These are phyloP conservation scores for Termitomyces sp. DNA, from an alignment of 768 basidiomycete genomes.

Conservation along the genomic window DNA sequence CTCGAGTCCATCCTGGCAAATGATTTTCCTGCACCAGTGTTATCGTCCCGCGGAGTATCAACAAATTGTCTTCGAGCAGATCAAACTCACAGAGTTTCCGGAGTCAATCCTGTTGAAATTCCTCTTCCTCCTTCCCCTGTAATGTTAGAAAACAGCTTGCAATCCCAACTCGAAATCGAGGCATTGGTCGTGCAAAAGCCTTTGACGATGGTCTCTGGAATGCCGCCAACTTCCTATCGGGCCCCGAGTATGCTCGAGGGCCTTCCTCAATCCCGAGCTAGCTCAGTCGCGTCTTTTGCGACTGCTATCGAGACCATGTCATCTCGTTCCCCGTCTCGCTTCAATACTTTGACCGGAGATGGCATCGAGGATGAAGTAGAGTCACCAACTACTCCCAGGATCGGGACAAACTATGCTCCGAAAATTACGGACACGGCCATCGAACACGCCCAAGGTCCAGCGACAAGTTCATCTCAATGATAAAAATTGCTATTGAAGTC, in stretches of 20 bases:
- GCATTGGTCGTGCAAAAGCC: constrained; percentile 1
- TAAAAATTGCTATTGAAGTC: not conserved
- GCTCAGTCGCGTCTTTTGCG: constrained; percentile 25
- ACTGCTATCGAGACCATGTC: constrained; percentile 27
- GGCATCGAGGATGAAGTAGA: constrained; percentile 3
- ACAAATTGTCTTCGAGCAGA: not conserved
- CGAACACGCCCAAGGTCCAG: not conserved
- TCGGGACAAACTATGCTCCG: constrained; percentile 1
- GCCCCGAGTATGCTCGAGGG: constrained; percentile 4
- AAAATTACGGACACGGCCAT: constrained; percentile 1
- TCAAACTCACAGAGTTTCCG: not conserved
- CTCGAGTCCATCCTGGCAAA: not conserved
- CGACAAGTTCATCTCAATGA: not conserved
- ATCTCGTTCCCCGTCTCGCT: constrained; percentile 5
- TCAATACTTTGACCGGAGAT: not conserved
- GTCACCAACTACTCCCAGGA: constrained; percentile 12
- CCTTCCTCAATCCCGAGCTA: constrained; percentile 16
- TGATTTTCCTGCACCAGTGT: not conserved
- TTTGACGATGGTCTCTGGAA: constrained; percentile 1
- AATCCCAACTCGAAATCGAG: not conserved
- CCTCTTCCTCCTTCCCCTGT: constrained; percentile 5
- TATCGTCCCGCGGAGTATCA: not conserved
- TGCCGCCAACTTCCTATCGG: constrained; percentile 7
- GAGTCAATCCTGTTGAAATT: constrained; percentile 8
- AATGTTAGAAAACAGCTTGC: not conserved